Conservation (phyloP, 352 stramenopile species). For the Thalassiosira sp. region DNA sequence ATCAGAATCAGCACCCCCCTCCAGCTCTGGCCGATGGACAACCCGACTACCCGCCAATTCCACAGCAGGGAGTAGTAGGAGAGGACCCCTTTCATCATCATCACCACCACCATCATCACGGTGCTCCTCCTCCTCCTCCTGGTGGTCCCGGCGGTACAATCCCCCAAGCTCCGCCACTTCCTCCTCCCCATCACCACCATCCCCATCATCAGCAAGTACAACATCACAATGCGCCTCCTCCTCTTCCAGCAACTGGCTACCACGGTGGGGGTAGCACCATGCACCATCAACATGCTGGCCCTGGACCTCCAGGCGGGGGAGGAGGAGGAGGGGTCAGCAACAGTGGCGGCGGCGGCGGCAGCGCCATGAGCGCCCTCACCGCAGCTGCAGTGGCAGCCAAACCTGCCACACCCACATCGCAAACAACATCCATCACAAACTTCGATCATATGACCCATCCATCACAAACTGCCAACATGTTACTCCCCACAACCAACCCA, state of each 20-base stretch:
- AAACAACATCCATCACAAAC: not conserved
- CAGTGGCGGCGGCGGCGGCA: not conserved
- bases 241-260: not conserved
- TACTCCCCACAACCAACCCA: not conserved
- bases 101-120: too few relatives aligned
- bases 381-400: constrained; percentile 9
- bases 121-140: too few relatives aligned
- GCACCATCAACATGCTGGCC: not conserved
- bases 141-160: too few relatives aligned
- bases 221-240: not conserved
- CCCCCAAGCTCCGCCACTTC: not conserved
- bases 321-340: not conserved
- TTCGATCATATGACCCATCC: not conserved
- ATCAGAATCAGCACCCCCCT: not conserved
- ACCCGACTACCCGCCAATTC: not conserved
- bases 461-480: not conserved
- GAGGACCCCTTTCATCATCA: not conserved
- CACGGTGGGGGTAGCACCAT: too few relatives aligned
- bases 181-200: not conserved
- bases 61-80: not conserved
- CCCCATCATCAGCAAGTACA: too few relatives aligned
- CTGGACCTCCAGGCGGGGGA: not conserved
- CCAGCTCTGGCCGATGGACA: not conserved
- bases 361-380: constrained; percentile 19
- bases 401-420: not conserved